Evolutionary conservation across 2,329 filamentous ascomycete species (phyloP).

Genomic region (Acrodontium crateriforme): DNA sequence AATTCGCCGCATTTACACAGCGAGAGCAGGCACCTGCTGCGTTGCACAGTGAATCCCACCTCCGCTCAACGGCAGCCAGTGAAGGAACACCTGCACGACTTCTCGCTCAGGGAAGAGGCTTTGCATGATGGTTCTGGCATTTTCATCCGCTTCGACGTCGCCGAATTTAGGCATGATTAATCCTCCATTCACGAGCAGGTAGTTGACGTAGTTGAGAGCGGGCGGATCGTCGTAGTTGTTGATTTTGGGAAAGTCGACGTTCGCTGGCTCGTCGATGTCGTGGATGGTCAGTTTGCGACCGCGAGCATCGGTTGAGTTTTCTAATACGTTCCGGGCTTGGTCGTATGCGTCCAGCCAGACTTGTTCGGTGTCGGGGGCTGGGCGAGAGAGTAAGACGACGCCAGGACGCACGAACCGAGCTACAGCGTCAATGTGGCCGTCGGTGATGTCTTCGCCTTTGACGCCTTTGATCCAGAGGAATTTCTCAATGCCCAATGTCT

Average conservation of each 20-base stretch:
- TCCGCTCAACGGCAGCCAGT: constrained; percentile 8
- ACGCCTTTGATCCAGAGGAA: constrained; percentile 8
- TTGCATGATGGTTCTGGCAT: constrained; percentile 5
- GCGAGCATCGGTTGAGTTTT: constrained; percentile 4
- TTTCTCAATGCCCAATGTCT: constrained; percentile 7
- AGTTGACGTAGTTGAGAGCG: constrained; percentile 8
- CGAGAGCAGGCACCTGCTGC: constrained; percentile 1
- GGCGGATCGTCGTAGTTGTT: constrained; percentile 3
- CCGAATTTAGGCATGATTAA: constrained; percentile 8
- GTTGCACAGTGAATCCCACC: constrained; percentile 10
- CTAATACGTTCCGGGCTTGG: constrained; percentile 1
- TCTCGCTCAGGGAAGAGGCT: constrained; percentile 5
- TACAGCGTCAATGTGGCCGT: constrained; percentile 9
- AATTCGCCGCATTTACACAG: too few species aligned
- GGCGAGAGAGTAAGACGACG: constrained; percentile 5
- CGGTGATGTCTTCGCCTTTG: constrained; percentile 8
- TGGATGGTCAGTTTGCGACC: constrained; percentile 5
- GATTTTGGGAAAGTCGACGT: constrained; percentile 2
- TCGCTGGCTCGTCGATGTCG: constrained; percentile 5
- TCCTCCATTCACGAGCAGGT: constrained; percentile 7
- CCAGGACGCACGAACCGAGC: constrained; percentile 7
- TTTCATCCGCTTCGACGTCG: constrained; percentile 5
- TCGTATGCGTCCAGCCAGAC: constrained; percentile 2
- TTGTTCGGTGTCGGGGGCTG: constrained; percentile 1
- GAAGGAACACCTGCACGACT: constrained; percentile 6